A percentile compares a stretch with the other conserved stretches of the same genome.
phyloP scores from a whole-genome alignment of 2,329 filamentous ascomycete genomes.

The Fusarium sacchari region DNA sequence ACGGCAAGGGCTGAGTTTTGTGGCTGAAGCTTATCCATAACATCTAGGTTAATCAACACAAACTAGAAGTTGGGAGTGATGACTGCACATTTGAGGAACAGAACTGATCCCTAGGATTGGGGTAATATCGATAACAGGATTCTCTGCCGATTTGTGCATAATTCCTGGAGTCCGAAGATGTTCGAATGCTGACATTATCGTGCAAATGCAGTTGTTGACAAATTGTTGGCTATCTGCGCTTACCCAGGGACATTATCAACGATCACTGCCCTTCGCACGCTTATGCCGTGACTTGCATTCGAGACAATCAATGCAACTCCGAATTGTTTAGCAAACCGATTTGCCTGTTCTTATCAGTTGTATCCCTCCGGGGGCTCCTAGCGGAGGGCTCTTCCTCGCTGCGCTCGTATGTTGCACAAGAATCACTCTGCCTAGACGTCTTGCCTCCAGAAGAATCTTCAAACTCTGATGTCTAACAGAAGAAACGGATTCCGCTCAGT shows the following conservation, averaged over 20 bases:
- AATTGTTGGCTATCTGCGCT: too few relatives aligned
- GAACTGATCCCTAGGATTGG: accelerated
- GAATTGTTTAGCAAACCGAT: slow-evolving; percentile 97
- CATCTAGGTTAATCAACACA: not conserved
- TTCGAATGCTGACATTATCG: too few relatives aligned
- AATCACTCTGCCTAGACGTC: not conserved
- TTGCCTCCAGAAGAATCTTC: accelerated
- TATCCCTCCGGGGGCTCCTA: not conserved
- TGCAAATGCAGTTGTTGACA: too few relatives aligned
- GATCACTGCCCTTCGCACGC: slow-evolving; percentile 84
- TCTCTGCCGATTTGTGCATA: not conserved
- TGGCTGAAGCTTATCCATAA: not conserved
- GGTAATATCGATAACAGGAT: accelerated
- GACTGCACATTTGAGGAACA: not conserved
- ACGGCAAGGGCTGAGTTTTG: not conserved
- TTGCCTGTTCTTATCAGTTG: slow-evolving; percentile 66
- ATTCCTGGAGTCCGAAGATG: not conserved
- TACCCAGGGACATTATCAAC: not conserved
- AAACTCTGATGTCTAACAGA: accelerated
- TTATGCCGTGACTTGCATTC: slow-evolving; percentile 98
- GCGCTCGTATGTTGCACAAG: slow-evolving; percentile 56
- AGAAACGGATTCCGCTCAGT: accelerated
- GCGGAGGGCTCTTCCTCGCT: not conserved
- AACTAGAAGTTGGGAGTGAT: not conserved
- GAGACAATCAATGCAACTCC: slow-evolving; percentile 96